Base-by-base conservation (phyloP, 495 filamentous ascomycete genomes). In the Usnea hakonensis region DNA sequence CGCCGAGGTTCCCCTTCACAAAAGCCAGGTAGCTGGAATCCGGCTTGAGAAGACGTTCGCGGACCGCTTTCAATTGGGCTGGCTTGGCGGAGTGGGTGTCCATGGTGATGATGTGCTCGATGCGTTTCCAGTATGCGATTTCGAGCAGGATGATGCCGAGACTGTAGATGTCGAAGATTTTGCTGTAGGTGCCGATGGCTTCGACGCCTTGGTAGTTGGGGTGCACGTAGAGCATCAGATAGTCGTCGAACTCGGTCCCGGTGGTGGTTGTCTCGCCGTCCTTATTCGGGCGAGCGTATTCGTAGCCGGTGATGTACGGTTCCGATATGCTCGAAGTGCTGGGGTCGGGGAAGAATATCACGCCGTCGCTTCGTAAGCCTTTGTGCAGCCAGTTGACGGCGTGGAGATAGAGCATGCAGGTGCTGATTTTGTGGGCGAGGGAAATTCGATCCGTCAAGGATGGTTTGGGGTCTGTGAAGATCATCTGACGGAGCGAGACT, bases 371-470 rank as follows among this genome's bases (percentile, higher is more conserved):
- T 32, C 79, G 76, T 1, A 85, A 66, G 4, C 79, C 78, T 67
- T 85, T 85, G 72, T 84, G 83, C 32, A 84, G 67, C 81, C 80
- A 85, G 55, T 81, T 78, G 2, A 83, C 77, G 0, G 78, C 73
- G 55, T 85, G 82, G 1, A 85, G 70, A 44, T 69, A 69, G 13
- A 62, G 36, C 8, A 67, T 30, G 26, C 41, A 61, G 3, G 48
- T 52, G 33, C 52, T 54, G 26, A 69, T 37, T 36, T 41, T 59
- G 16, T 59, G 54, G 19, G 67, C 67, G 1, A 67, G 61, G n/a
- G 50, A 44, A 9, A 65, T 26, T 8, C 65, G 61, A n/a, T 58
- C 40, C 0, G 60, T 57, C 21, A 69, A 26, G 6, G 67, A 62
- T 14, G 67, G 61, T 40, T 37, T 55, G n/a, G 19, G 30, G 11